Conservation (phyloP, 192 early-diverging fungal genomes). For the Linnemannia schmuckeri region DNA sequence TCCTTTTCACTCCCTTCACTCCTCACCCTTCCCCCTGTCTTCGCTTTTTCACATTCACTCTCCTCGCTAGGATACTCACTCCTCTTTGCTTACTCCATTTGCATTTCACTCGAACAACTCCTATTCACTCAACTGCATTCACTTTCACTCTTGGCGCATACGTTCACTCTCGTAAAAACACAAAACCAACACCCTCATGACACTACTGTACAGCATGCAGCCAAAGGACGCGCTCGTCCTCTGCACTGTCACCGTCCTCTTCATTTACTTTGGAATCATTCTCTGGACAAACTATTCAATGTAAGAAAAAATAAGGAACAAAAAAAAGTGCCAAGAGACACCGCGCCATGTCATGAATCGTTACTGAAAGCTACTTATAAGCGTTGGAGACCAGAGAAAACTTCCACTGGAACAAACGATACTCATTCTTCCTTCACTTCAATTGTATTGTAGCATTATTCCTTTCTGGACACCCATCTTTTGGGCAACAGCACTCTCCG, state of each 20-base stretch:
- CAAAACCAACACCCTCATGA: neutral
- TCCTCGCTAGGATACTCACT: neutral
- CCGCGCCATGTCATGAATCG: neutral
- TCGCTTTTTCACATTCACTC: neutral
- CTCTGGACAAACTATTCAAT: constrained; percentile 43
- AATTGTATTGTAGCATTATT: constrained; percentile 15
- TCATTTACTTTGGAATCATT: constrained; percentile 38
- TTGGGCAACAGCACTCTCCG: constrained; percentile 49
- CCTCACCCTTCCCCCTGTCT: neutral
- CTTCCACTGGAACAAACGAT: neutral
- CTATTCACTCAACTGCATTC: neutral
- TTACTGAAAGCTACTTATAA: neutral
- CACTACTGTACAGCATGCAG: constrained; percentile 6
- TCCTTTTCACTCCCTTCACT: neutral
- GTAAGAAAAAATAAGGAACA: constrained; percentile 9
- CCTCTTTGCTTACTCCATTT: neutral
- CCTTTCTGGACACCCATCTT: constrained; percentile 54
- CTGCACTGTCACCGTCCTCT: constrained; percentile 37
- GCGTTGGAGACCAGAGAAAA: neutral
- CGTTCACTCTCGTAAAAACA: neutral
- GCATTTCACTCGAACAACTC: no score
- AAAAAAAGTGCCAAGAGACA: neutral
- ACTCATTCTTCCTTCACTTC: neutral
- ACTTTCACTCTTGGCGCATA: neutral
- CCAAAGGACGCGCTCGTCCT: constrained; percentile 53